Base-by-base conservation (phyloP, 495 filamentous ascomycete species). In the Xylaria sp. region DNA sequence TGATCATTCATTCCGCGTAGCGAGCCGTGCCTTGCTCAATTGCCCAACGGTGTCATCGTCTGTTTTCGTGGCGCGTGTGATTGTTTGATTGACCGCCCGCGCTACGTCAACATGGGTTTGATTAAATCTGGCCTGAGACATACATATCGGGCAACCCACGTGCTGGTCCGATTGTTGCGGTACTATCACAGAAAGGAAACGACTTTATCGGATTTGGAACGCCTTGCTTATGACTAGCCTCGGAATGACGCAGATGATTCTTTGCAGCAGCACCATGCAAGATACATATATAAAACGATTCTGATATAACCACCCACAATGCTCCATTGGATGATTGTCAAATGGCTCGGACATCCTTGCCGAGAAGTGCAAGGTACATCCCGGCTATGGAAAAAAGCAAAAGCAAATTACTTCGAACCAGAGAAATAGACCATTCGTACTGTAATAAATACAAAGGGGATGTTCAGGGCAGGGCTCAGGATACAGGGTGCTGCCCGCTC, bases 51-150 rank as follows among this genome's bases (percentile, higher is more conserved):
- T 63, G 68, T 55, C 59, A 63, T 70, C 55, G 43, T 55, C 31
- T 33, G 68, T 70, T 69, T 52, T 70, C 68, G 68, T 53, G 69
- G 61, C 69, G 69, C 61, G 61, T 71, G 69, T 70, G 59, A 62
- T 24, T 44, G 68, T 70, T 59, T 62, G 46, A 65, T 66, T 62
- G 46, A 70, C 69, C 61, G 52, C 61, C 57, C 52, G 66, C 41
- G 61, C 41, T 26, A 48, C 52, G 41, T 33, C 37, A 55, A 50
- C 69, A 71, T 71, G 69, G 69, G 69, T 71, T 64, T 71, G 61
- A 58, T 65, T 71, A 26, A 35, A 50, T 24, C 26, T 63, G 24
- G 50, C 53, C 53, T 48, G 37, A 29, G 40, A 48, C 50, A 57
- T 64, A 48, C 50, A 57, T 64, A 70, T 65, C 61, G 61, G 61